Base-by-base conservation (phyloP, 768 basidiomycete genomes). In the button mushroom (Agaricus bisporus) region DNA sequence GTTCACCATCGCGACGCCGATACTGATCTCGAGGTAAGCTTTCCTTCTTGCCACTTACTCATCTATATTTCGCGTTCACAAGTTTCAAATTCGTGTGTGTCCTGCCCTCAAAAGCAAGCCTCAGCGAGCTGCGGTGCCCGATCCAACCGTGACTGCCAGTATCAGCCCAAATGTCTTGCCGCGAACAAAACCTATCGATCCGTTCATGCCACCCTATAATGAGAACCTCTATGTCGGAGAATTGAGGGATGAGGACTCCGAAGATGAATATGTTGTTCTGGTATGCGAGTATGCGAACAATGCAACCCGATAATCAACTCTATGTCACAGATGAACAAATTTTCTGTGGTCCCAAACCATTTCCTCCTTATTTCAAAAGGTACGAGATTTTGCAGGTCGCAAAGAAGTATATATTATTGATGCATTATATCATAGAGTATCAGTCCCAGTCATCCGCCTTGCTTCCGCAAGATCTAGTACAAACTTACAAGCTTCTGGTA, bases 1-100 rank as follows among this genome's bases (percentile, higher is more conserved):
- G 73, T 77, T 57, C 77, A 75, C 44, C 80, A 88, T 62, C 58
- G 49, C 15, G 59, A 60, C 36, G 41, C 68, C 9, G 88, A 92
- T 49, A 62, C 72, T 36, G 83, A 77, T 20, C 67, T 88, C 51
- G 78, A 90, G 70, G 93, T 91, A 56, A 54, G 71, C 58, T 15
- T 41, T 39, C 14, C 54, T 48, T 8, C 38, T 32, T 38, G n/a
- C 12, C 7, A 5, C 11, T 20, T 20, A 38, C 18, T 26, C 4
- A n/a, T 17, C 17, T 3, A 17, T 32, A 25, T 7, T 37, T 18
- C 44, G 43, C 42, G 25, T 42, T 6, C 38, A 39, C 41, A 10
- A 97, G 95, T 97, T 90, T 66, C 81, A 95, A 69, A 80, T 98
- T 54, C 78, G 88, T 56, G 68, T 90, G 38, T 97, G 93, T 60